Conservation (phyloP, 2,329 filamentous ascomycete species). For the Seiridium cupressi region DNA sequence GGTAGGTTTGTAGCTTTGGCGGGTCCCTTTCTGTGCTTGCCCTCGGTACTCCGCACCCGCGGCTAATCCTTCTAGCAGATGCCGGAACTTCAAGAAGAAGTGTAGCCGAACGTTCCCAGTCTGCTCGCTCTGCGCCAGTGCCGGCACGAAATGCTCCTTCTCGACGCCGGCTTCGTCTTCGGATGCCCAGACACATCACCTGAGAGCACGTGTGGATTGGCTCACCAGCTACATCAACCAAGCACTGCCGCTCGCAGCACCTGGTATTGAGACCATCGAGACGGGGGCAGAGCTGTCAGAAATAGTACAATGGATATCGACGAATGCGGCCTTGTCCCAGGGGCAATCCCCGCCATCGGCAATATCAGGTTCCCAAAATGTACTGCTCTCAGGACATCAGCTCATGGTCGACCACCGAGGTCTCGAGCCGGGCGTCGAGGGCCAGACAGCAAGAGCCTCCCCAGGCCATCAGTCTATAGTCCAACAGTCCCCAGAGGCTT, state of each 20-base stretch:
- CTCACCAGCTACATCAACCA: conserved; percentile 35
- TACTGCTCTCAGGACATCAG: conserved; percentile 3
- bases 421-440: conserved; percentile 5
- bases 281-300: conserved; percentile 30
- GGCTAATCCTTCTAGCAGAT: conserved; percentile 21
- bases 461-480: conserved; percentile 2
- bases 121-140: conserved; percentile 37
- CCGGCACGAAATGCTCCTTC: conserved; percentile 37
- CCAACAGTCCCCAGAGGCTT: conserved; percentile 1
- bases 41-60: neutral
- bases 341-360: conserved; percentile 8
- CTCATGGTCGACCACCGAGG: conserved; percentile 7
- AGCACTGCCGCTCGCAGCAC: conserved; percentile 19
- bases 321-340: conserved; percentile 5
- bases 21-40: neutral
- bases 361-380: neutral
- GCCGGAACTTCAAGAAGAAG: conserved; percentile 44
- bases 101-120: conserved; percentile 39
- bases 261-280: conserved; percentile 32
- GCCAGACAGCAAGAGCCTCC: neutral
- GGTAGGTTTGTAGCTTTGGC: neutral
- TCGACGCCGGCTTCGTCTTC: conserved; percentile 26
- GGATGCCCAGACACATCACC: conserved; percentile 32
- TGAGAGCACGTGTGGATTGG: conserved; percentile 39
- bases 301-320: conserved; percentile 8